Evolutionary conservation across 108 stramenopile species (phyloP), one percentile per base, ranked within the genome.

Genomic region (Phaeodactylum tricornutum): DNA sequence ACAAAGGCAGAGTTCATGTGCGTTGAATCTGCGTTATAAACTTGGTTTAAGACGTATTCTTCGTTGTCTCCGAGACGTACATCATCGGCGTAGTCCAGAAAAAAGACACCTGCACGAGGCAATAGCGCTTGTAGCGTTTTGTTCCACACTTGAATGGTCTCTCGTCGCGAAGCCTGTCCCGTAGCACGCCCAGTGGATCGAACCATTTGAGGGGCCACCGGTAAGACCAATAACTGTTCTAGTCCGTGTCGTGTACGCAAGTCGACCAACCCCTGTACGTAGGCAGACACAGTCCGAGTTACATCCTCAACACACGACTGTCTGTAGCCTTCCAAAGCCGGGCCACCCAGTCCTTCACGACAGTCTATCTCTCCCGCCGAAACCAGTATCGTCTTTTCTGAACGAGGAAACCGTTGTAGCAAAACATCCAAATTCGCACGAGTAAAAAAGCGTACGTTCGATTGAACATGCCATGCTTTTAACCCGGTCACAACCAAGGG

Each of bases 291-390:
- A 3, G 72, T 74, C 11, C 53, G 47, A 17, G 34, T 47, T 1
- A 78, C 57, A 30, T 69, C 59, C 34, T 68, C 63, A 4, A 41
- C 2, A 48, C 50, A 20, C 7, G 28, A 21, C 7, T 8, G 6
- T 19, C 55, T 43, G 23, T 77, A 72, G 7, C 69, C 66, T 36
- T 69, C 47, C 27, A 78, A 29, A 2, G 56, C 33, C 14, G 57
- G 28, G 26, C 76, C 76, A 35, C 76, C 76, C 19, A 78, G 61
- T 2, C 76, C 76, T 51, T 78, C 76, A 3, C 76, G 53, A 37
- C 72, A 74, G 43, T 78, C 77, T 6, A 78, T 78, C 43, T 78
- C 77, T 21, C 77, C 77, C 29, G 77, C 77, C 55, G 63, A 71
- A 25, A 77, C 21, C 9, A 78, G 43, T 0, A 78, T 55, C 1